Percentiles rank a stretch among this genome's conserved stretches.
Evolutionary conservation across 768 basidiomycete genomes (phyloP).

Genomic region (Suillus ampliporus): DNA sequence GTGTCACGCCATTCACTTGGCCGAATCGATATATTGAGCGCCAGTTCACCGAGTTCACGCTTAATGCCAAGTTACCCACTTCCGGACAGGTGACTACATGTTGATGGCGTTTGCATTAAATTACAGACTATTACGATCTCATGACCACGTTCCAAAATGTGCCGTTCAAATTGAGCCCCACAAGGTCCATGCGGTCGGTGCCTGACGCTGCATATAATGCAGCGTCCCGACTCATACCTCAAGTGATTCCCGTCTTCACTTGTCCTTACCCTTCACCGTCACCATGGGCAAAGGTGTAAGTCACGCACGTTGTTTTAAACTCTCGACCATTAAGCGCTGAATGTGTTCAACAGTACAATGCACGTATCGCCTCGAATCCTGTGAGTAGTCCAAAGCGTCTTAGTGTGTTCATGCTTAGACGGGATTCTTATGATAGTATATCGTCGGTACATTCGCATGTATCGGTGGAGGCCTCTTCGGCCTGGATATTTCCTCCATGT

Average conservation of each 20-base stretch:
- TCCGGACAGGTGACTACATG: background rate
- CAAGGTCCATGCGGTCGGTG: slow-evolving; percentile 17
- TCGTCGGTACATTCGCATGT: slow-evolving; percentile 82
- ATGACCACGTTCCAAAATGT: slow-evolving; percentile 14
- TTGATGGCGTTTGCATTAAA: background rate
- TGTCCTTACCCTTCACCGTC: slow-evolving; percentile 9
- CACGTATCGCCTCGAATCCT: slow-evolving; percentile 63
- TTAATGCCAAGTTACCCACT: background rate
- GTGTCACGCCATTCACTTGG: background rate
- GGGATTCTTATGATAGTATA: slow-evolving; percentile 51
- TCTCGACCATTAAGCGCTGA: slow-evolving; percentile 9
- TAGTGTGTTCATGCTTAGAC: background rate
- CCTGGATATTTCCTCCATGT: slow-evolving; percentile 85
- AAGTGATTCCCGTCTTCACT: slow-evolving; percentile 4
- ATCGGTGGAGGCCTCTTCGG: slow-evolving; percentile 83
- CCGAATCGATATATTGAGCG: background rate
- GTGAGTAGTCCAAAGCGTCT: slow-evolving; percentile 36
- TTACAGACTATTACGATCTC: slow-evolving; percentile 14
- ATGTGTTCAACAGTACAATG: slow-evolving; percentile 48
- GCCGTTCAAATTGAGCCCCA: slow-evolving; percentile 6
- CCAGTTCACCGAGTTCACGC: background rate
- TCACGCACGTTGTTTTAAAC: background rate
- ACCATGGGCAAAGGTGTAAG: slow-evolving; percentile 33
- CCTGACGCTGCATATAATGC: background rate
- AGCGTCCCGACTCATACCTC: background rate